phyloP scores from a whole-genome alignment of 371 early-diverging fungal genomes.

The Chytridium lagenaria region DNA sequence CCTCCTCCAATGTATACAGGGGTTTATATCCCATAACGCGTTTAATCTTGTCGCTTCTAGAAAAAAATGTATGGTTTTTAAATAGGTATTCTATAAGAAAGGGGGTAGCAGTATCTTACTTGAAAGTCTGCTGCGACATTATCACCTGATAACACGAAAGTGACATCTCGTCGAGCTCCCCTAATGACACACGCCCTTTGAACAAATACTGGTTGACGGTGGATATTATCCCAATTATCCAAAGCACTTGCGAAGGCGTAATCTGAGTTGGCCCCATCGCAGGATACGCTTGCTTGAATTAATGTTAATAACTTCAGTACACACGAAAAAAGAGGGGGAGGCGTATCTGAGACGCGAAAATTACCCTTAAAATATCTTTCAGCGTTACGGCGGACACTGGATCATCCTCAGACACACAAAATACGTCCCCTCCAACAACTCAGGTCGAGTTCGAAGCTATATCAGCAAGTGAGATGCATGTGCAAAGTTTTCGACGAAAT shows the following conservation, averaged over 20 bases:
- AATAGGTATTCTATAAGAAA: too few species aligned
- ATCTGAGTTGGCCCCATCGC: background rate
- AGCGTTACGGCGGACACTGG: too few species aligned
- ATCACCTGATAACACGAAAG: background rate
- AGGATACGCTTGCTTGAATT: background rate
- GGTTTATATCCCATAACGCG: background rate
- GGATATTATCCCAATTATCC: background rate
- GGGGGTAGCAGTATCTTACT: background rate
- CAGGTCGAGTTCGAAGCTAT: background rate
- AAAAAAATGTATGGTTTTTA: too few species aligned
- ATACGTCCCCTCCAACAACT: background rate
- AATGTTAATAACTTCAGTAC: too few species aligned
- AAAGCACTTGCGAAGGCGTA: background rate
- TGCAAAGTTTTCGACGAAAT: conserved; percentile 9
- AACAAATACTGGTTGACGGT: background rate
- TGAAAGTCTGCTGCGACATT: conserved; percentile 8
- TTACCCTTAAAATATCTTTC: too few species aligned
- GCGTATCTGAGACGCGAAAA: too few species aligned
- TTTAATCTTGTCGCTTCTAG: background rate
- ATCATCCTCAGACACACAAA: conserved; percentile 12
- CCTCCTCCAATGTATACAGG: conserved; percentile 9
- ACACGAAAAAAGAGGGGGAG: too few species aligned
- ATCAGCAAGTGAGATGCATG: background rate
- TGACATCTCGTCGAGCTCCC: conserved; percentile 1
- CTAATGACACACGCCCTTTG: background rate